These are phyloP conservation scores for Linanthus parryae DNA, from an alignment of 148 eudicot species.

Conservation along the genomic window DNA sequence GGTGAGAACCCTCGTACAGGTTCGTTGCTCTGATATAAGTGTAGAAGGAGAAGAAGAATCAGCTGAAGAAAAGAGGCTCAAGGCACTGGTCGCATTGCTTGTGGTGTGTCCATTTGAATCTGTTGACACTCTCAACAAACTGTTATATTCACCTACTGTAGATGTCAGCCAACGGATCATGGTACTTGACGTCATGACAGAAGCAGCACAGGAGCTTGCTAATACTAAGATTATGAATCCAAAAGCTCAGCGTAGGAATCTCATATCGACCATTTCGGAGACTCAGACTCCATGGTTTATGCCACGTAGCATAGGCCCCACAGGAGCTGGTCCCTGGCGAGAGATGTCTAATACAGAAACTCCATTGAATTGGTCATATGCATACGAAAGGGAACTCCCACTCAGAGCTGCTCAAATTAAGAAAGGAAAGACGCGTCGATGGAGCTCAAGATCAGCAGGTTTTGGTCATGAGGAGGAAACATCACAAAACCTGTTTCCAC, in stretches of 20 bases:
- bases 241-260: conserved; percentile 33
- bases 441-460: conserved; percentile 38
- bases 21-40: conserved; percentile 63
- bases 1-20: conserved; percentile 69
- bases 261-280: conserved; percentile 52
- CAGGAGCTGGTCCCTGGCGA: conserved; percentile 85
- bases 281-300: conserved; percentile 85
- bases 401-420: conserved; percentile 38
- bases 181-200: conserved; percentile 90
- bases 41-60: conserved; percentile 89
- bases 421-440: conserved; percentile 74
- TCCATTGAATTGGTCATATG: conserved; percentile 68
- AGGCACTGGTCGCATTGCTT: conserved; percentile 68
- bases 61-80: conserved; percentile 85
- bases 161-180: conserved; percentile 83
- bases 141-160: conserved; percentile 74
- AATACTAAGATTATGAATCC: conserved; percentile 36
- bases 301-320: conserved; percentile 64
- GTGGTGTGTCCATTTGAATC: conserved; percentile 76
- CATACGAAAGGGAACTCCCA: conserved; percentile 84
- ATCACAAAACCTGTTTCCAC: conserved; percentile 76
- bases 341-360: conserved; percentile 48
- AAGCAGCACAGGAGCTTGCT: conserved; percentile 88
- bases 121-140: conserved; percentile 55
- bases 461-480: conserved; percentile 36